Percentiles rank a stretch among this genome's conserved stretches.
Conservation (phyloP, 1,139 yeast species). For the Casaregolazyma suthepensis region DNA sequence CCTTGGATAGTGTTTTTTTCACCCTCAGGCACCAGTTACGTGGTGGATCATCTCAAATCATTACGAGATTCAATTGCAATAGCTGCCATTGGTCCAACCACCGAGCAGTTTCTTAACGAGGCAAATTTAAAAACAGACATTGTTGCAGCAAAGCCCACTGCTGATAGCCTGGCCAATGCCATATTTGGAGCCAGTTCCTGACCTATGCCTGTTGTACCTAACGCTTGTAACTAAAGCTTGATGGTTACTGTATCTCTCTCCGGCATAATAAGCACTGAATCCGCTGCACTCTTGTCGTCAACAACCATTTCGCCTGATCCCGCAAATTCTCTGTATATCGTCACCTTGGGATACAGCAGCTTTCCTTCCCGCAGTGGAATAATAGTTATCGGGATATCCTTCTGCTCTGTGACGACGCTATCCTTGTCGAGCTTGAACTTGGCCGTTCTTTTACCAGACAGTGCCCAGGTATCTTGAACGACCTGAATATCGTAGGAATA, state of each 20-base stretch:
- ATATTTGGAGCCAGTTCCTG: not conserved
- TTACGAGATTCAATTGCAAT: slow-evolving; percentile 36
- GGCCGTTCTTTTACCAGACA: slow-evolving; percentile 57
- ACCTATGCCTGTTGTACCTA: too few species aligned
- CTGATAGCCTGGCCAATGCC: slow-evolving; percentile 27
- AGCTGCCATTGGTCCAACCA: slow-evolving; percentile 93
- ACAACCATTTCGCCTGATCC: slow-evolving; percentile 6
- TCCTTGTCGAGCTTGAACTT: slow-evolving; percentile 33
- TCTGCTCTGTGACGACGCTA: slow-evolving; percentile 24
- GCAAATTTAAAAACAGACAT: slow-evolving; percentile 53
- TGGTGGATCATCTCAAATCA: slow-evolving; percentile 37
- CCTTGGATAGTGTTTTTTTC: slow-evolving; percentile 67
- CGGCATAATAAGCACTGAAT: slow-evolving; percentile 66
- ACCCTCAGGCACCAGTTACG: slow-evolving; percentile 75
- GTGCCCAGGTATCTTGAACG: slow-evolving; percentile 54
- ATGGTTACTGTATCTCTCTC: slow-evolving; percentile 58
- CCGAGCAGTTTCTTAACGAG: slow-evolving; percentile 53
- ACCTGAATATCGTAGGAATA: slow-evolving; percentile 37
- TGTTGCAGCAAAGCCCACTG: slow-evolving; percentile 70
- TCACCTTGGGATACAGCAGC: slow-evolving; percentile 26
- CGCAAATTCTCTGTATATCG: not conserved
- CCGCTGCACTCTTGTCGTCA: slow-evolving; percentile 50
- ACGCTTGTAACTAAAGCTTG: slow-evolving; percentile 39
- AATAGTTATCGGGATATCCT: slow-evolving; percentile 42
- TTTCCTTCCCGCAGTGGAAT: slow-evolving; percentile 77